Evolutionary conservation across 306 rosid species (phyloP).

Genomic region (Echinosophora koreensis): DNA sequence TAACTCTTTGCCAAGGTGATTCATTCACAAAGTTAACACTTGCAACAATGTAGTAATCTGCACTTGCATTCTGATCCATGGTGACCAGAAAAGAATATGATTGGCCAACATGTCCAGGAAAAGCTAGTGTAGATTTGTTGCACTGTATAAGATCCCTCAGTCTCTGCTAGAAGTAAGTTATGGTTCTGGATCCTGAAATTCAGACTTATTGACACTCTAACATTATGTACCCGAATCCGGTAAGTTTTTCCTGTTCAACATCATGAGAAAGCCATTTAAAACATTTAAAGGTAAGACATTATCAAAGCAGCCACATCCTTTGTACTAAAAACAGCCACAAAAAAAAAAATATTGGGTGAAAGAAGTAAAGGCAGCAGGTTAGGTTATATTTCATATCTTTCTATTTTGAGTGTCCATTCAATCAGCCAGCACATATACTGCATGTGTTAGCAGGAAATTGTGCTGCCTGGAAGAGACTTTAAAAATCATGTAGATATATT

Average conservation of each 20-base stretch:
- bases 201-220: constrained; percentile 90
- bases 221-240: constrained; percentile 88
- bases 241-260: constrained; percentile 84
- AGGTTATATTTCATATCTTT: too few relatives aligned
- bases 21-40: constrained; percentile 93
- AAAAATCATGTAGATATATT: too few relatives aligned
- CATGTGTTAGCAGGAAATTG: too few relatives aligned
- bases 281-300: constrained; percentile 14
- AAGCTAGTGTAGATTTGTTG: constrained; percentile 93
- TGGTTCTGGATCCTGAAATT: constrained; percentile 95
- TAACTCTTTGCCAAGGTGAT: constrained; percentile 82
- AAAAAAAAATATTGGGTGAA: too few relatives aligned
- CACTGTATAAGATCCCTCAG: constrained; percentile 94
- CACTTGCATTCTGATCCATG: constrained; percentile 91
- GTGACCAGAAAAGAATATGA: constrained; percentile 90
- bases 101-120: constrained; percentile 85
- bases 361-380: too few relatives aligned
- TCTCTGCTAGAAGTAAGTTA: constrained; percentile 90
- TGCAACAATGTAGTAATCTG: constrained; percentile 94
- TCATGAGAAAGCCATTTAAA: constrained; percentile 9
- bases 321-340: too few relatives aligned
- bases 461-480: too few relatives aligned
- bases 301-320: not conserved
- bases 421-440: too few relatives aligned
- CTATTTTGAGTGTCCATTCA: too few relatives aligned